Evolutionary conservation across 768 basidiomycete species (phyloP), one percentile per base, ranked within the genome.

Genomic region (Boletellus sp.): DNA sequence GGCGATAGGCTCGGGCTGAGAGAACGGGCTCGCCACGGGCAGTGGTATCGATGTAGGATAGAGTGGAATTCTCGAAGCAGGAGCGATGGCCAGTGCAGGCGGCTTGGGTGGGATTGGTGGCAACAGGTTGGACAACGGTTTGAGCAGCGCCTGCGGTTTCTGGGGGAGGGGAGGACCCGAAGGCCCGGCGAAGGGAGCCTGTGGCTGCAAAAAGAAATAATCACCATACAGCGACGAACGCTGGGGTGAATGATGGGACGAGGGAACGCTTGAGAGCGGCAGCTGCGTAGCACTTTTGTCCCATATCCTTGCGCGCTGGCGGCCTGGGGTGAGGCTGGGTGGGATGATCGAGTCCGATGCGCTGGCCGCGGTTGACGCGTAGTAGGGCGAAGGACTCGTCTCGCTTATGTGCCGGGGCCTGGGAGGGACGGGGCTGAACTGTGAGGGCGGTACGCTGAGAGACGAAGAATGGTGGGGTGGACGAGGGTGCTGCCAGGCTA

Each of bases 71-170:
- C 69, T 61, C 17, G 55, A 55, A 6, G 51, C 51, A 35, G 59
- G 42, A 4, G 53, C 19, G 38, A 54, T 41, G 42, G 51, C 38
- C 26, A 53, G 38, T 16, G 58, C 42, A 20, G 50, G 45, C 2
- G 76, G 74, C 55, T 74, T 75, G 3, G 75, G 70, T 6, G 75
- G 75, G 32, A 74, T 42, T 8, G 72, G 71, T 10, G 77, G 76
- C 3, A 67, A 63, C 0, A 60, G 41, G 63, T 53, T 56, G 28
- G 72, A 68, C n/a, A 65, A 70, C n/a, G 62, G 55, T 62, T 60
- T 52, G 33, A 64, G 38, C 0, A 66, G 47, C 6, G 48, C 55
- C 13, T 50, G 63, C 2, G 64, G 67, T 40, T 69, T 69, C 32
- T 66, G 63, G 13, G 67, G 65, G 3, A 68, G 42, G 19, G 66